Base-by-base conservation (phyloP, 2,329 filamentous ascomycete species). In the Blastomyces parvus region DNA sequence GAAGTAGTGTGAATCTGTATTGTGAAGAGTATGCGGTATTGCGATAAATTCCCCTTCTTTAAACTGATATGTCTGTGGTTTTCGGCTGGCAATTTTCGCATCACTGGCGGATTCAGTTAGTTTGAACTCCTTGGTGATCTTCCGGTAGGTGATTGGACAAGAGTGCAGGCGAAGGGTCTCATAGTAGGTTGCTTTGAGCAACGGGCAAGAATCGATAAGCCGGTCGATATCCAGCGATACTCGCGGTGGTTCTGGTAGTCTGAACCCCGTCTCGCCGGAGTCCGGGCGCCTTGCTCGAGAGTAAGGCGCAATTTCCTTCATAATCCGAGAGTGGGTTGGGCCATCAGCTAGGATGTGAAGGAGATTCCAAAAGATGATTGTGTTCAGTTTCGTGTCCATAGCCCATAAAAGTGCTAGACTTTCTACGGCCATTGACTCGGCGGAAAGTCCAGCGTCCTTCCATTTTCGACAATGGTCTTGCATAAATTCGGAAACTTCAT, bases 381-480 rank as follows among this genome's bases (percentile, higher is more conserved):
- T 76, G 60, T 80, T 80, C 5, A 80, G 76, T 66, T 85, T 83
- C 19, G 79, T 80, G 66, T 83, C 81, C 69, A 82, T 74, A 11
- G 81, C 81, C 82, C 83, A 85, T 30, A 84, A 70, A 8, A 84
- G 68, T n/a, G 76, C 76, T n/a, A 81, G 68, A 62, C 83, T 80
- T 53, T 71, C 70, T 3, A 73, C 68, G 17, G 73, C 76, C 27
- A 78, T 76, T 22, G 75, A 74, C 44, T 70, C 65, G 5, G 75
- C 66, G 2, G 75, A 72, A 52, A 78, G 71, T 0, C 72, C 73
- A 33, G 75, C 61, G 62, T 74, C 74, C 63, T 72, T 74, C 64
- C 77, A 80, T 13, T 72, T 67, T 9, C 72, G 71, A 64, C 79
- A 74, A 38, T 80, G 74, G 57, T 76, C 71, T 64, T 77, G 74